phyloP scores from a whole-genome alignment of 2,329 filamentous ascomycete genomes.

The Myriosclerotinia scirpicola region DNA sequence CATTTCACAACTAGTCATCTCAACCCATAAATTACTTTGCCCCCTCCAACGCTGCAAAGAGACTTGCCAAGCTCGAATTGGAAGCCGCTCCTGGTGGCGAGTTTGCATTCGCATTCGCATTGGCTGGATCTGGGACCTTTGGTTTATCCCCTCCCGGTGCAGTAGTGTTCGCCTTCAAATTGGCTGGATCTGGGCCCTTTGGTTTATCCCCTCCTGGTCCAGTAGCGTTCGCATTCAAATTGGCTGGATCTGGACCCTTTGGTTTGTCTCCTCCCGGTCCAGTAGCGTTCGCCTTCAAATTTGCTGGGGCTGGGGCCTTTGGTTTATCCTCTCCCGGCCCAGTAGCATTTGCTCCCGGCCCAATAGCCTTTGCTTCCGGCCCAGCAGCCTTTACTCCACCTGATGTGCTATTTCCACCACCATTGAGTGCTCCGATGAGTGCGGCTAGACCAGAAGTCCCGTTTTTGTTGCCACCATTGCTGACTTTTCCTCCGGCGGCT shows the following conservation, averaged over 20 bases:
- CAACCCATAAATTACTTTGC: not conserved
- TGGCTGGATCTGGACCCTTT: not conserved
- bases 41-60: constrained; percentile 21
- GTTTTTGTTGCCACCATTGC: constrained; percentile 4
- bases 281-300: not conserved
- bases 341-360: too few relatives aligned
- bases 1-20: too few relatives aligned
- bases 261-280: not conserved
- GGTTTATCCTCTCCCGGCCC: too few relatives aligned
- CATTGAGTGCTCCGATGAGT: constrained; percentile 14
- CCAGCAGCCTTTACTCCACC: not conserved
- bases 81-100: constrained; percentile 16
- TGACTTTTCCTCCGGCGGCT: constrained; percentile 1
- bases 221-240: not conserved
- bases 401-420: constrained; percentile 9
- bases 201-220: not conserved
- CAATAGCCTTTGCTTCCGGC: too few relatives aligned
- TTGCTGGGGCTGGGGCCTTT: too few relatives aligned
- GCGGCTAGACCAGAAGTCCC: constrained; percentile 1
- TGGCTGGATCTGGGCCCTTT: not conserved
- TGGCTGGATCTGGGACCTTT: not conserved
- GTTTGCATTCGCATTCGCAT: not conserved
- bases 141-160: not conserved
- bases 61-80: constrained; percentile 13
- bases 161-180: not conserved